phyloP scores from a whole-genome alignment of 345 rosid species.

The Citrus glauca region DNA sequence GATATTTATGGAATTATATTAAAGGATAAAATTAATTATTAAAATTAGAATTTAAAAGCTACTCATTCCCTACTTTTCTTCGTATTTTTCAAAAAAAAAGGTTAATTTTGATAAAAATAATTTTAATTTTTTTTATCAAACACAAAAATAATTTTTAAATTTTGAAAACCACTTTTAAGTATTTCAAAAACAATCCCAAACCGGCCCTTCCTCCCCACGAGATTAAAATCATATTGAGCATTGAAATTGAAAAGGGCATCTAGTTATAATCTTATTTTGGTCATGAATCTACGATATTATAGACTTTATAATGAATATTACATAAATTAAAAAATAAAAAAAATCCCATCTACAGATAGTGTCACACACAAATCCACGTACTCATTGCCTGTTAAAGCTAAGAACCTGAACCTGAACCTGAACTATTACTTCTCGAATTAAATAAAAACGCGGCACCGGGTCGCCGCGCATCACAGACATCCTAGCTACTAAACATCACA shows the following conservation, averaged over 20 bases:
- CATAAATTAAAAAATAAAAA: too few relatives aligned
- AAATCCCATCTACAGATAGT: background rate
- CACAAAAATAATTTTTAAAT: too few relatives aligned
- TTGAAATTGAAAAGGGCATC: background rate
- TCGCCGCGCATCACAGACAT: slow-evolving; percentile 25
- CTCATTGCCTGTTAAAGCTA: background rate
- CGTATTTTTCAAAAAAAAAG: accelerated
- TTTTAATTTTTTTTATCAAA: too few relatives aligned
- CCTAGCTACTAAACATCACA: background rate
- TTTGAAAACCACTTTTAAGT: too few relatives aligned
- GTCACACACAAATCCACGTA: background rate
- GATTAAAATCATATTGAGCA: background rate
- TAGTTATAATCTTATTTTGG: background rate
- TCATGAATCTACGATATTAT: background rate
- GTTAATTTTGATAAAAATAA: too few relatives aligned
- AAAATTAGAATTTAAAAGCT: too few relatives aligned
- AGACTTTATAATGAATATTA: too few relatives aligned
- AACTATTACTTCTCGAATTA: background rate
- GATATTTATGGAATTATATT: too few relatives aligned
- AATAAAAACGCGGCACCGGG: slow-evolving; percentile 19
- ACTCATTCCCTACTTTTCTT: too few relatives aligned
- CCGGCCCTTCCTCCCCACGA: background rate
- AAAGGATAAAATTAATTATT: too few relatives aligned
- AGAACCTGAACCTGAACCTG: background rate
- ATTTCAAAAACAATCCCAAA: too few relatives aligned